Evolutionary conservation across 805 yeast species (phyloP).

Genomic region (Yamadazyma tumulicola): DNA sequence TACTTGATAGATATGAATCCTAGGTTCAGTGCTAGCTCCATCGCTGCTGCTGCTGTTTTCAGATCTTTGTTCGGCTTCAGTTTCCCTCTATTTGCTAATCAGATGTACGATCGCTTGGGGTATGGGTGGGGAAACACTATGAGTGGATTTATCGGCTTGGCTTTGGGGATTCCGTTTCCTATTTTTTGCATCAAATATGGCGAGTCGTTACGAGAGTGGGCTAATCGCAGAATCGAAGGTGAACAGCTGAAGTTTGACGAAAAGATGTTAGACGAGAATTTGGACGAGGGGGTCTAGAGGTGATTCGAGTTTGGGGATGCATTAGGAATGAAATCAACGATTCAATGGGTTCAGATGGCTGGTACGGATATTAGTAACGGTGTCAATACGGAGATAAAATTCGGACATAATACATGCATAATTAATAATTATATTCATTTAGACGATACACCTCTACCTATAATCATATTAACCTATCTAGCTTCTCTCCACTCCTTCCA

Average conservation of each 20-base stretch:
- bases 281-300: conserved; percentile 4
- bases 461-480: background rate
- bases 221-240: conserved; percentile 46
- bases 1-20: conserved; percentile 40
- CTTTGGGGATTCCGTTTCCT: conserved; percentile 38
- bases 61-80: conserved; percentile 36
- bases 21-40: conserved; percentile 34
- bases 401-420: no score
- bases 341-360: no score
- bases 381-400: no score
- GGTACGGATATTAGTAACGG: no score
- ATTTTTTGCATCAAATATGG: conserved; percentile 33
- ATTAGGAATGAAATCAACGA: no score
- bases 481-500: conserved; percentile 3
- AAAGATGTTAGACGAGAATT: conserved; percentile 11
- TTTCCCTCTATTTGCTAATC: conserved; percentile 37
- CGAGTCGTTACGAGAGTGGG: conserved; percentile 39
- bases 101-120: conserved; percentile 29
- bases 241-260: conserved; percentile 30
- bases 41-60: conserved; percentile 42
- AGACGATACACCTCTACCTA: no score
- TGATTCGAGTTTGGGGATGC: no score
- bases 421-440: no score
- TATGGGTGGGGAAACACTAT: conserved; percentile 42
- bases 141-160: conserved; percentile 32